A percentile compares a stretch with the other conserved stretches of the same genome.
These are phyloP conservation scores for Xylariaceae sp. DNA, from an alignment of 2,329 filamentous ascomycete species.

Conservation along the genomic window DNA sequence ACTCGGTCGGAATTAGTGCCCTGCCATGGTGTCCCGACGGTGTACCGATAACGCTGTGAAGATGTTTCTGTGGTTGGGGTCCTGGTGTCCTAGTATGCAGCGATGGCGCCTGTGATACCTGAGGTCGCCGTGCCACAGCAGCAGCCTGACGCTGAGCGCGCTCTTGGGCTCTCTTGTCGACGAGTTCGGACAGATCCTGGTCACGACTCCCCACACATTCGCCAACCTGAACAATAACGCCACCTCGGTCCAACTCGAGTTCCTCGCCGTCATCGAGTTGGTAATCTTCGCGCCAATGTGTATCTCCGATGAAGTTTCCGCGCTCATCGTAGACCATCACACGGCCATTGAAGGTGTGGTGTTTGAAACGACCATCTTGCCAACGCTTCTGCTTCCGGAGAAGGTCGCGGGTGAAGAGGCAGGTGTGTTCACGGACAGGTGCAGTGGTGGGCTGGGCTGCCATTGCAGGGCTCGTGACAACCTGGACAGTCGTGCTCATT, in stretches of 20 bases:
- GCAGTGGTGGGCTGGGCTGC: slow-evolving; percentile 40
- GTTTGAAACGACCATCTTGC: slow-evolving; percentile 87
- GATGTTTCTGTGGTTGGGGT: slow-evolving; percentile 39
- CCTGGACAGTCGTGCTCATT: slow-evolving; percentile 23
- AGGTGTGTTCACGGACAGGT: slow-evolving; percentile 74
- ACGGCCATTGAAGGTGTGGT: slow-evolving; percentile 85
- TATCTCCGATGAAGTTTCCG: slow-evolving; percentile 78
- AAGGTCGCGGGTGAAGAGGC: slow-evolving; percentile 82
- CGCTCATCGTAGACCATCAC: slow-evolving; percentile 85
- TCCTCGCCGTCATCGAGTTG: slow-evolving; percentile 80
- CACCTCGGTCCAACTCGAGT: slow-evolving; percentile 69
- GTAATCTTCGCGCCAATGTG: slow-evolving; percentile 69
- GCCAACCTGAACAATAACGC: slow-evolving; percentile 73
- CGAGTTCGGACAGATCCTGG: slow-evolving; percentile 72
- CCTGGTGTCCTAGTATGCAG: slow-evolving; percentile 26
- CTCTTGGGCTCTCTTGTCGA: slow-evolving; percentile 64
- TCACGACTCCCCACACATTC: slow-evolving; percentile 69
- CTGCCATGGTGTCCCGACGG: slow-evolving; percentile 61
- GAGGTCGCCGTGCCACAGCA: slow-evolving; percentile 36
- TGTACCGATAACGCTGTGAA: slow-evolving; percentile 61
- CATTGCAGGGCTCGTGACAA: slow-evolving; percentile 21
- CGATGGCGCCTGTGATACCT: slow-evolving; percentile 25
- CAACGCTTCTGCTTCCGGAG: slow-evolving; percentile 85
- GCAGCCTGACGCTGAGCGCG: slow-evolving; percentile 46
- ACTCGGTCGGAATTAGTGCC: slow-evolving; percentile 52